Evolutionary conservation across 257 asterid genomes (phyloP).

Genomic region (Nemophila menziesii): DNA sequence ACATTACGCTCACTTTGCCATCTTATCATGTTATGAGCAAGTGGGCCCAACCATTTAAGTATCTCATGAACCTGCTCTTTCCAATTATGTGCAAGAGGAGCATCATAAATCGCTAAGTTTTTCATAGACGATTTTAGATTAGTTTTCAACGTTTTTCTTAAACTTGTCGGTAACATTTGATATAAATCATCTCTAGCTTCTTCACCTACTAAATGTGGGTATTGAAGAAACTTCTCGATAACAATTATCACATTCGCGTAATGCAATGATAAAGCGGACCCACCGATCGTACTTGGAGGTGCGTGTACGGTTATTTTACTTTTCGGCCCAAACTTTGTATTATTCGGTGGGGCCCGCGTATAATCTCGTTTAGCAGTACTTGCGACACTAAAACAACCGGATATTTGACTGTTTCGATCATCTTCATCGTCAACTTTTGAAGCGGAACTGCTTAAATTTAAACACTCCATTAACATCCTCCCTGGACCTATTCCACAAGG

Average conservation of each 20-base stretch:
- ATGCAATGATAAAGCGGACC: slow-evolving; percentile 76
- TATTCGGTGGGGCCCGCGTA: slow-evolving; percentile 11
- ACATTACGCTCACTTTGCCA: slow-evolving; percentile 91
- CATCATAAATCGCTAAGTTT: slow-evolving; percentile 65
- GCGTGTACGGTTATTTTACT: slow-evolving; percentile 32
- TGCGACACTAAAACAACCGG: slow-evolving; percentile 36
- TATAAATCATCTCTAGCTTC: slow-evolving; percentile 89
- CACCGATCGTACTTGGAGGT: slow-evolving; percentile 66
- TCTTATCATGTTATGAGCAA: slow-evolving; percentile 84
- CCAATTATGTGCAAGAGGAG: slow-evolving; percentile 86
- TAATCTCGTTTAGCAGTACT: slow-evolving; percentile 31
- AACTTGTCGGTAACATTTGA: slow-evolving; percentile 85
- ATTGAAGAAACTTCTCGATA: slow-evolving; percentile 60
- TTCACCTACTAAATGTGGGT: slow-evolving; percentile 85
- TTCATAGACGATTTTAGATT: slow-evolving; percentile 44
- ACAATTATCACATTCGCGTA: slow-evolving; percentile 78
- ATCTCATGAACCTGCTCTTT: slow-evolving; percentile 44
- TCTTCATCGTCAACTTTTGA: slow-evolving; percentile 40
- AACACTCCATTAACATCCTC: slow-evolving; percentile 62
- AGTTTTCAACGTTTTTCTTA: slow-evolving; percentile 47
- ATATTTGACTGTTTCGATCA: slow-evolving; percentile 51
- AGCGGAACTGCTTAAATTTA: slow-evolving; percentile 50
- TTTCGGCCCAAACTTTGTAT: slow-evolving; percentile 29
- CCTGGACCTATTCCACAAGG: slow-evolving; percentile 79
- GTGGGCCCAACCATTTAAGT: slow-evolving; percentile 64